Percentiles rank a stretch among this genome's conserved stretches.
Conservation (phyloP, 2,329 filamentous ascomycete species). For the Penicillium corylophilum region DNA sequence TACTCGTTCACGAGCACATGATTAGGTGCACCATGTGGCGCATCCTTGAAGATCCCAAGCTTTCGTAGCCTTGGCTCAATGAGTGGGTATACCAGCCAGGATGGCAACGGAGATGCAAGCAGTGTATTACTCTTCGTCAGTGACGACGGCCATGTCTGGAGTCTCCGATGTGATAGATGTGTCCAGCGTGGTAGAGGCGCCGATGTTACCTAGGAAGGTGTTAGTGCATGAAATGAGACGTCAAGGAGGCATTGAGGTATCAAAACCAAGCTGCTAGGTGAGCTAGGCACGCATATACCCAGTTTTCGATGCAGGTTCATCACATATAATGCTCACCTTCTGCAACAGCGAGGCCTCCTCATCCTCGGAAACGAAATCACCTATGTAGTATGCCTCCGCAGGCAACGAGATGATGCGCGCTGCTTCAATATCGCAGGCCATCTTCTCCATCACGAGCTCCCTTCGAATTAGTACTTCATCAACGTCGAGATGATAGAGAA, state of each 20-base stretch:
- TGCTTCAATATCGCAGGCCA: conserved; percentile 27
- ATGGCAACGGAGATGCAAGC: conserved; percentile 67
- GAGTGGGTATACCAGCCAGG: conserved; percentile 71
- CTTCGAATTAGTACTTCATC: background rate
- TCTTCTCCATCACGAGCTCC: background rate
- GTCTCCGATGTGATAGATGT: conserved; percentile 77
- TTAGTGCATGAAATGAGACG: background rate
- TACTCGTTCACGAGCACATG: conserved; percentile 96
- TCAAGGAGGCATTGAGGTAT: background rate
- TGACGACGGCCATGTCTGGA: conserved; percentile 87
- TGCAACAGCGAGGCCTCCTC: conserved; percentile 71
- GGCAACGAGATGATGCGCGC: conserved; percentile 34
- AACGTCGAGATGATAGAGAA: background rate
- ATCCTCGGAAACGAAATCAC: conserved; percentile 73
- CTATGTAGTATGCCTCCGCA: conserved; percentile 71
- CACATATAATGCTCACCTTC: conserved; percentile 54
- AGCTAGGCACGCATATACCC: background rate
- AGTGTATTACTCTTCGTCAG: conserved; percentile 73
- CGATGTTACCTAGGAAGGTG: conserved; percentile 42
- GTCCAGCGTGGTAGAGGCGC: conserved; percentile 80
- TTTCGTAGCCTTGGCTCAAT: conserved; percentile 54
- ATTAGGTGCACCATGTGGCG: conserved; percentile 76
- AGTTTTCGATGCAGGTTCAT: background rate
- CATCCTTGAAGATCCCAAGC: conserved; percentile 55
- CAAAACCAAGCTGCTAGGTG: background rate